Base-by-base conservation (phyloP, 768 basidiomycete genomes). In the Tubosaeta brunneosetosa region DNA sequence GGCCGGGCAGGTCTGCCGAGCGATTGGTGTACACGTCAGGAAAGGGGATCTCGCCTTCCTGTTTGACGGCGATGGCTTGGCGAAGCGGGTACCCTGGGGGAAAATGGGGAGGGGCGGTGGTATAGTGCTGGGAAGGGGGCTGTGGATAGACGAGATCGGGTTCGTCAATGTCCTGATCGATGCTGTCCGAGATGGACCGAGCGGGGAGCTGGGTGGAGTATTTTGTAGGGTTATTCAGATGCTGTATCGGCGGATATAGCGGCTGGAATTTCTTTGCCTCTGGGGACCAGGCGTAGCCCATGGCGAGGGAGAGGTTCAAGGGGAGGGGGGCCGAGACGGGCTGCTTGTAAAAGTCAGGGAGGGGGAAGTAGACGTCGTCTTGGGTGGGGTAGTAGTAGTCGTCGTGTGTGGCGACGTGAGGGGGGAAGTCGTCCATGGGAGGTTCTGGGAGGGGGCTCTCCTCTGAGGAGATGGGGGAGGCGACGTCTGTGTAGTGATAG, bases 401-500 rank as follows among this genome's bases (percentile, higher is more conserved):
- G 43, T 51, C 58, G 1, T 45, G 59, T 3, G 53, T 58, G 22
- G 56, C 61, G 55, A 62, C 62, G 22, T 61, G 67, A 46, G 69
- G 53, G 0, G 61, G 47, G 3, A 50, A 32, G 55, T 71, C 67
- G 49, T 74, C 72, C 54, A 73, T 55, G 55, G 62, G 61, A 6
- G 68, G 63, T 13, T 75, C 74, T 0, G 74, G 69, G 17, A 74
- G 63, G 13, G 73, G 75, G 40, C 73, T 74, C 59, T 64, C 70
- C 56, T 66, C 66, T 4, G 74, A 74, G 12, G 76, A 75, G 50
- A 71, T 66, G 27, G 75, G 74, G 3, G 76, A 75, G 67, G 56
- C 14, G 68, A 68, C 4, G 72, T 41, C 19, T 2, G 34, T 14
- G 22, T 38, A 38, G 17, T 17, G 37, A 38, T 38, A 38, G 10